Base-by-base conservation (phyloP, 805 yeast genomes). In the Yarrowia sp. region DNA sequence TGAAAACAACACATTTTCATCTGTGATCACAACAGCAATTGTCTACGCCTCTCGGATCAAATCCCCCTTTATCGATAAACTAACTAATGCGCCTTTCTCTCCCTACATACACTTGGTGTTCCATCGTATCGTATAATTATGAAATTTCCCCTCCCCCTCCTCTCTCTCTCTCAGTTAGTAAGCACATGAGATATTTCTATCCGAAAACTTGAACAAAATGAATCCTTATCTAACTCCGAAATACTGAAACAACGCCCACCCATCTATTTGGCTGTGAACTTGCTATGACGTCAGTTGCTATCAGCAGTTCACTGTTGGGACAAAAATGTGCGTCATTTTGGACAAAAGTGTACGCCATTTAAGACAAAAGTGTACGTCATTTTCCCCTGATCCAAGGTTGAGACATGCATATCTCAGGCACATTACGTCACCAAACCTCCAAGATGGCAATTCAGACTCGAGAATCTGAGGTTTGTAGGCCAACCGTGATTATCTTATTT, bases 371-470 rank as follows among this genome's bases (percentile, higher is more conserved):
- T 48, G 36, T 19, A 1, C 52, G 52, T n/a, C 52, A 12, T 12
- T 12, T 14, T 48, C 5, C 28, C 16, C 41, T 4, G 19, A 26
- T 9, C 9, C 16, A 16, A 26, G 12, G 36, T 26, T 44, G 30
- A n/a, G 24, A 16, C 16, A 16, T 28, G 52, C 52, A 19, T 28
- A 0, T 12, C 36, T 10, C 36, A 17, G 17, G 52, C 36, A 48
- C 52, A 48, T 28, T 48, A 48, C 52, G 52, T 48, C 52, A 48
- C 52, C 52, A 28, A 48, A 48, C 52, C 52, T 48, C 52, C 52
- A 48, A 14, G 11, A 48, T 48, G 36, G 36, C 19, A 21, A 48
- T 30, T 48, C 52, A 48, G 17, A 48, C 33, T 44, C 33, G 26
- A 9, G 21, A 19, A 44, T 26, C 51, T 9, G 52, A 48, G 52